A percentile compares a stretch with the other conserved stretches of the same genome.
phyloP scores from a whole-genome alignment of 225 moss, liverwort and hornwort genomes.

The Physcomitrium patens region DNA sequence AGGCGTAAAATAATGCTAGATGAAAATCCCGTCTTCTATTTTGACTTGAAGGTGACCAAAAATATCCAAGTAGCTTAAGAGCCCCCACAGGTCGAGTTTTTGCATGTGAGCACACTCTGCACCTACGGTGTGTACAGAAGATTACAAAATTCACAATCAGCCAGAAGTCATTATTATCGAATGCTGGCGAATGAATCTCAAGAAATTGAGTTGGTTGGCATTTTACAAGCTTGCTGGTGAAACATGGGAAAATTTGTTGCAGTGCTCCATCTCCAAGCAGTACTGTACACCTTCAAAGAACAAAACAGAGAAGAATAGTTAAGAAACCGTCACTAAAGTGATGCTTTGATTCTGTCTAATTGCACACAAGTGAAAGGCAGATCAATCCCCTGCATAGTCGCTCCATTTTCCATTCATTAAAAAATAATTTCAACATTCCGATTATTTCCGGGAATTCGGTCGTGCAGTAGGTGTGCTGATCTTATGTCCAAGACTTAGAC shows the following conservation, averaged over 20 bases:
- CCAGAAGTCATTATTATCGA: conserved; percentile 1
- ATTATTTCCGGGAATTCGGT: not conserved
- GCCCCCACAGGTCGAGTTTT: too few relatives aligned
- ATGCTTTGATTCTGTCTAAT: conserved; percentile 21
- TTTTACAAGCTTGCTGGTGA: conserved; percentile 18
- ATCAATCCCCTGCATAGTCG: conserved; percentile 13
- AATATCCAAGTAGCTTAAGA: too few relatives aligned
- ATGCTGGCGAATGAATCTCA: conserved; percentile 23
- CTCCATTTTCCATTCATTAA: conserved; percentile 7
- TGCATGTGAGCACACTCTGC: conserved; percentile 3
- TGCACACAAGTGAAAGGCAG: conserved; percentile 8
- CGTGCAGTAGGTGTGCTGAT: not conserved
- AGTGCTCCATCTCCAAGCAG: conserved; percentile 23
- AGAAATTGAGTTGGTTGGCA: conserved; percentile 1
- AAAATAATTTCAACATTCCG: not conserved
- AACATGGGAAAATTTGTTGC: conserved; percentile 24
- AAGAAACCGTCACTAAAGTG: not conserved
- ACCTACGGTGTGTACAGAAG: conserved; percentile 25
- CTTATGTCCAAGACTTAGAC: not conserved
- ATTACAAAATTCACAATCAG: conserved; percentile 53
- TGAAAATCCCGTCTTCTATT: too few relatives aligned
- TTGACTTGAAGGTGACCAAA: too few relatives aligned
- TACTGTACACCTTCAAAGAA: conserved; percentile 9
- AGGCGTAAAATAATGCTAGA: too few relatives aligned
- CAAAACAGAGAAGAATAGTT: not conserved